Evolutionary conservation across 495 filamentous ascomycete species (phyloP), one percentile per base, ranked within the genome.

Genomic region (Daldinia loculata): DNA sequence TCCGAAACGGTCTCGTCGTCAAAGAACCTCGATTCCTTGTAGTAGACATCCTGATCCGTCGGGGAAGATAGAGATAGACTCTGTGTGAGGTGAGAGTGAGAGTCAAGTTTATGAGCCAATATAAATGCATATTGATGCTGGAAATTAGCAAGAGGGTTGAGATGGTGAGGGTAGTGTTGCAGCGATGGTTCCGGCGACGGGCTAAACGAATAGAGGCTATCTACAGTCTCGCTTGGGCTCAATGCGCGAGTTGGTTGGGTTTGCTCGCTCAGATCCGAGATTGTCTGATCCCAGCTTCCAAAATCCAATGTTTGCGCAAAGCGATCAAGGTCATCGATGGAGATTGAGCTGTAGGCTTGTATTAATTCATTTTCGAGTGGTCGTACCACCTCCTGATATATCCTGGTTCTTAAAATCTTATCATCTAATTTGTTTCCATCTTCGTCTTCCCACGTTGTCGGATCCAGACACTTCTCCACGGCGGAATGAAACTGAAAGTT

Each of bases 201-300:
- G 6, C 39, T 41, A 17, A 17, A 41, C 39, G 39, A 17, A 41
- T 41, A 7, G 39, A 41, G 39, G 6, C 39, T 41, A 8, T 41
- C 39, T 41, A 41, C 6, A 8, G 39, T 17, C 39, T 41, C 39
- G 39, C 39, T 41, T 41, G 39, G n/a, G 39, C 48, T 52, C 48
- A 27, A 52, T 27, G 22, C 2, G 4, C 17, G 19, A 27, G 48
- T 12, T 52, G 11, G 22, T 27, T 27, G 48, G 14, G 22, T 27
- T 27, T 52, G 19, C 19, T 24, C 48, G 17, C 14, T 15, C 17
- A 52, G 48, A 52, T 52, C 48, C 48, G 48, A 52, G 11, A 52
- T 52, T 27, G 48, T 52, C 48, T 52, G 48, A 26, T 52, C 48
- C 48, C 48, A 52, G 48, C 48, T 52, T 52, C 48, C 48, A 52